A percentile compares a stretch with the other conserved stretches of the same genome.
These are phyloP conservation scores for Chalara sp. DNA, from an alignment of 2,329 filamentous ascomycete species.

Conservation along the genomic window DNA sequence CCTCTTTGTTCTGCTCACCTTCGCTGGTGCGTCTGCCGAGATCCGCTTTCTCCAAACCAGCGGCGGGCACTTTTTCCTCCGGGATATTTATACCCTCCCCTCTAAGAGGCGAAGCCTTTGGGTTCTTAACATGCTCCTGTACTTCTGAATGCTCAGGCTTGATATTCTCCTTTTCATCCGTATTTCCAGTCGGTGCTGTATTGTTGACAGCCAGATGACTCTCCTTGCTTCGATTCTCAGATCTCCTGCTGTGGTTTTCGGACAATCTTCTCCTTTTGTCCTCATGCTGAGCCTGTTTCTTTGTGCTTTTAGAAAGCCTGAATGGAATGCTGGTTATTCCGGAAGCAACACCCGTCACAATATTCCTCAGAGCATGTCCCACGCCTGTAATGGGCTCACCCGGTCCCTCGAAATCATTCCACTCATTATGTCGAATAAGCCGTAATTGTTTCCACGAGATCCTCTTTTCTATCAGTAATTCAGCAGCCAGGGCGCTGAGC, in stretches of 20 bases:
- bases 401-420: background rate
- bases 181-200: no score
- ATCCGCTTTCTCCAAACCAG: no score
- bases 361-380: constrained; percentile 10
- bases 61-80: no score
- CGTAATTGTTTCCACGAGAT: constrained; percentile 12
- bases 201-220: no score
- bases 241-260: no score
- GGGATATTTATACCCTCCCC: no score
- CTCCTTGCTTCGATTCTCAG: no score
- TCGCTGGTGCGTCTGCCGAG: no score
- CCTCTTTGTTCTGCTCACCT: constrained; percentile 2
- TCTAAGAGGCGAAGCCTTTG: no score
- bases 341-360: constrained; percentile 20
- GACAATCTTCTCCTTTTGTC: background rate
- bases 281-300: background rate
- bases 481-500: constrained; percentile 56
- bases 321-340: constrained; percentile 18
- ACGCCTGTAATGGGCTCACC: background rate
- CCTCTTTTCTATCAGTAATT: constrained; percentile 52
- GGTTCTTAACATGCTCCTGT: no score
- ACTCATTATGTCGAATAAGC: background rate
- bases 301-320: background rate
- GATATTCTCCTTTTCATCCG: no score
- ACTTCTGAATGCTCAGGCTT: no score